Base-by-base conservation (phyloP, 2,329 filamentous ascomycete genomes). In the Passalora sequoiae region DNA sequence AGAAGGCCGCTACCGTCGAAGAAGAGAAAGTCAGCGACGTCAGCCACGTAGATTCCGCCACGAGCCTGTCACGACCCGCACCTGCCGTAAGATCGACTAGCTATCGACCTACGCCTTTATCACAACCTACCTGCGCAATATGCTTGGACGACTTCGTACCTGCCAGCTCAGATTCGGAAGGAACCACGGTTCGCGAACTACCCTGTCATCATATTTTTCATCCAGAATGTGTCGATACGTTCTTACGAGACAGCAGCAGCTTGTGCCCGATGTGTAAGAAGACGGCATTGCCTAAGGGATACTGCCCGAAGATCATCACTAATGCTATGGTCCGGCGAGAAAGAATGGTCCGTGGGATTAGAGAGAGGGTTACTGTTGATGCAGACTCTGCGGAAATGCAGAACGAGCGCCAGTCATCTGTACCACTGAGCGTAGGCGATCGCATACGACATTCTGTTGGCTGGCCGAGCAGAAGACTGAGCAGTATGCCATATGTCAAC, bases 181-280 rank as follows among this genome's bases (percentile, higher is more conserved):
- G 58, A 24, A 58, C 86, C 0, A 77, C 81, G 15, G 89, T 97
- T 43, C 84, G 89, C 43, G 86, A 96, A 65, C 72, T 97, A 2
- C 81, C 87, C 0, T 98, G 92, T 57, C 81, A 84, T 1, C 92
- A 98, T 62, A 91, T 97, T 44, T 98, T 89, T 65, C 91, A 98
- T 54, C 84, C 86, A 0, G 83, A 86, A 52, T 98, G 92, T 60
- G 89, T 97, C 51, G 89, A 97, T 60, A 77, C 82, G 16, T 95
- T 92, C 57, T 72, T 97, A 9, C 74, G 76, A 31, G 75, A 81
- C 42, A 83, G 84, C 60, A 94, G 86, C 60, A 94, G 86, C 13
- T 73, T 96, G 2, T 98, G 92, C 59, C 91, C 92, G 1, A 72
- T 94, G 56, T 98, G 92, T 72, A 96, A 95, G 64, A 78, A 83